These are phyloP conservation scores for Penicillium chermesinum DNA, from an alignment of 495 filamentous ascomycete genomes.

Conservation along the genomic window DNA sequence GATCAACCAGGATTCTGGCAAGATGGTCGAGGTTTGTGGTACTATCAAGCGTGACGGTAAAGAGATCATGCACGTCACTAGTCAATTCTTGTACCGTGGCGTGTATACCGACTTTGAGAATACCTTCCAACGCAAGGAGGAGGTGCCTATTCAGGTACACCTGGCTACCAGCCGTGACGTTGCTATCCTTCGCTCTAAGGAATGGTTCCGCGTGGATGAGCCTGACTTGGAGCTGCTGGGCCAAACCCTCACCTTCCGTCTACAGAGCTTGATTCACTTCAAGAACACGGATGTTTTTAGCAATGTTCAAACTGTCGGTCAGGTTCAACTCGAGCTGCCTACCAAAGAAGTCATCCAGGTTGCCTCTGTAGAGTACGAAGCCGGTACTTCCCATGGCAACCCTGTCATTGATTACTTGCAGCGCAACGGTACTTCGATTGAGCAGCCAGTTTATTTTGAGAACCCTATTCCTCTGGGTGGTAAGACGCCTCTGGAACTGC, in stretches of 20 bases:
- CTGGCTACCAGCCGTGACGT: conserved; percentile 83
- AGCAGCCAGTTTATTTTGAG: conserved; percentile 96
- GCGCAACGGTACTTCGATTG: conserved; percentile 85
- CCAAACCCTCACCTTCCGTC: conserved; percentile 93
- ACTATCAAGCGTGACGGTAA: conserved; percentile 83
- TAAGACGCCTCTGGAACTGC: conserved; percentile 78
- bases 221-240: conserved; percentile 76
- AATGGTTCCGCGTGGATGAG: conserved; percentile 88
- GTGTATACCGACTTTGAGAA: conserved; percentile 91
- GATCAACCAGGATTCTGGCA: conserved; percentile 95
- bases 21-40: conserved; percentile 98
- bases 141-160: conserved; percentile 92
- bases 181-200: conserved; percentile 88
- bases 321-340: conserved; percentile 91
- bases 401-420: conserved; percentile 95
- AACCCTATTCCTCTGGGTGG: conserved; percentile 93
- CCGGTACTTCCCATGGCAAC: conserved; percentile 86
- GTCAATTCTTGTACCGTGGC: conserved; percentile 94
- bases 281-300: conserved; percentile 94
- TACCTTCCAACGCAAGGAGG: conserved; percentile 95
- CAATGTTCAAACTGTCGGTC: conserved; percentile 84
- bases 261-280: conserved; percentile 84
- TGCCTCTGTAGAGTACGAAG: conserved; percentile 89
- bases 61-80: conserved; percentile 97
- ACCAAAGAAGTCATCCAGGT: conserved; percentile 97